Base-by-base conservation (phyloP, 805 yeast species). In the Candida insectalens region DNA sequence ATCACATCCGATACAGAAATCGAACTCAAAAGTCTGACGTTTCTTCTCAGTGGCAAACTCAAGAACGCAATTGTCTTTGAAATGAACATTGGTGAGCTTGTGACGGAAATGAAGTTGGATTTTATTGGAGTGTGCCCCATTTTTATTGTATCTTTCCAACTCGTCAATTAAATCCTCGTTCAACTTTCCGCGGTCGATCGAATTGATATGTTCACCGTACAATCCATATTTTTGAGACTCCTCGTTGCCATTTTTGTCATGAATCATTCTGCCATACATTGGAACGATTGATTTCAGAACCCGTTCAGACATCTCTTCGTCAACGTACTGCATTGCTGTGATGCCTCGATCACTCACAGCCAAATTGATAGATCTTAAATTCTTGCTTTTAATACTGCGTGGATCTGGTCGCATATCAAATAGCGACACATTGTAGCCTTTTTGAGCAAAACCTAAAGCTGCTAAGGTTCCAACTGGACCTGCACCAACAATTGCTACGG, bases 181-280 rank as follows among this genome's bases (percentile, higher is more conserved):
- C 45, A 88, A 63, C 39, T 68, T 65, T 1, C 75, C 66, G 33
- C 96, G 65, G 50, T 84, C 94, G 33, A 88, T 84, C 0, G 95
- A 83, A 54, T 87, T 83, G 53, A 87, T 88, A 27, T 74, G 60
- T 55, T 84, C 94, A 9, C 94, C 94, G 45, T 74, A 71, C 6
- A 84, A 59, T 4, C 95, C 96, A 53, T 88, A 88, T 29, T 62
- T 44, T 48, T 87, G 95, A 20, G 81, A 63, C 42, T 69, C 75
- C 50, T 75, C 77, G 15, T 57, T 53, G 0, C 94, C 95, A 9
- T 63, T 46, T 10, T 57, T 32, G 41, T 78, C 79, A 54, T 88
- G 96, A 37, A 88, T 76, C 96, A 87, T 85, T 28, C 96, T 64
- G 2, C 95, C 96, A 27, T 70, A 60, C 89, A 88, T 83, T 2